Evolutionary conservation across 345 rosid genomes (phyloP), one percentile per base, ranked within the genome.

Genomic region (Citrus reticulata): DNA sequence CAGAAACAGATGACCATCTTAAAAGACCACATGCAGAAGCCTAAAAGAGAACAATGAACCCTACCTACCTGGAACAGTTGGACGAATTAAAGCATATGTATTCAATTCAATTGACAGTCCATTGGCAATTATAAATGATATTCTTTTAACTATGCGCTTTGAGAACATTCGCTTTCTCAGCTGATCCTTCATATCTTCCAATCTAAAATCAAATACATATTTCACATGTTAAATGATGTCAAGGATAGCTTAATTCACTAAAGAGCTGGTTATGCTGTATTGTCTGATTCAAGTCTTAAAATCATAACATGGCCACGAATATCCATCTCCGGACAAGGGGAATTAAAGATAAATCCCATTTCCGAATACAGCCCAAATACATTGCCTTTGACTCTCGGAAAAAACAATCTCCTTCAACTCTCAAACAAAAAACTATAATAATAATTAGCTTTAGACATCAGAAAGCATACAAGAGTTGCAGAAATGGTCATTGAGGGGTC

Each of bases 111-210:
- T 90, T 69, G 99, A 90, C 67, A 96, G 62, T 70, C 92, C 93
- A 58, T 76, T 81, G 72, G 86, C 84, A 78, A 96, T 83, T 63
- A 86, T 40, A 77, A 96, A 87, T 59, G 84, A 85, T 76, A 94
- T 87, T 81, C 83, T 86, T 89, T 77, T 90, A 42, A 93, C 89
- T 58, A 96, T 85, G 72, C 97, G 88, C 90, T 94, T 96, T 72
- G 91, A 82, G 77, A 91, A 88, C 88, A 96, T 91, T 55, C 92
- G 90, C 87, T 91, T 96, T 85, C 88, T 90, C 82, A 96, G 86
- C 81, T 91, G 95, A 82, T 93, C 93, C 87, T 91, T 91, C 98
- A 94, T 91, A 73, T 94, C 96, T 79, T 90, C 92, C 88, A 94
- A 82, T 83, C 99, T 96, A 86, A 78, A 76, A 84, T 78, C 29